Evolutionary conservation across 2,329 filamentous ascomycete genomes (phyloP).

Genomic region (Colletotrichum sp.): DNA sequence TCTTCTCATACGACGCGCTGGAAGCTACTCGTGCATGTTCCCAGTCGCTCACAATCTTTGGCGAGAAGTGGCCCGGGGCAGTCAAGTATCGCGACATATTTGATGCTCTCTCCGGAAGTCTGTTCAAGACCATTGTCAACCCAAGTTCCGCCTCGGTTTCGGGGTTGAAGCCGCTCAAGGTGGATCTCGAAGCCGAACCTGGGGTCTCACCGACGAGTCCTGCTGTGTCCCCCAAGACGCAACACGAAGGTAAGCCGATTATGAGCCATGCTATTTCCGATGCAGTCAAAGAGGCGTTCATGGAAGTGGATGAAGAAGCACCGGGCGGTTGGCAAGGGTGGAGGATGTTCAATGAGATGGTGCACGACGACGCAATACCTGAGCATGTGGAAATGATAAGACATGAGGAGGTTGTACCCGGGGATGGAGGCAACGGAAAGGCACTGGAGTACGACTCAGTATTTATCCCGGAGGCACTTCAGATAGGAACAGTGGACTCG

Average conservation of each 20-base stretch:
- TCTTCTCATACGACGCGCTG: conserved; percentile 28
- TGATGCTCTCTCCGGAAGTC: conserved; percentile 27
- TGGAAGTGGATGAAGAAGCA: conserved; percentile 33
- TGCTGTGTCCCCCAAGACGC: background rate
- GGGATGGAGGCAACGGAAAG: fast-evolving
- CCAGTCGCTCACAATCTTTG: conserved; percentile 31
- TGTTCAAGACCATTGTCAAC: conserved; percentile 26
- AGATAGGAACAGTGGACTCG: background rate
- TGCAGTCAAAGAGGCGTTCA: conserved; percentile 30
- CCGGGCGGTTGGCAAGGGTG: conserved; percentile 30
- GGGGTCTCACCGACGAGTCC: background rate
- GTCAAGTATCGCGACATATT: conserved; percentile 33
- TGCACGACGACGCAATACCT: conserved; percentile 15
- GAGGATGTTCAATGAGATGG: conserved; percentile 33
- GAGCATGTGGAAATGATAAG: background rate
- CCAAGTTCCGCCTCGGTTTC: background rate
- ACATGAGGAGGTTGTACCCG: background rate
- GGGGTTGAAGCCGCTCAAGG: background rate
- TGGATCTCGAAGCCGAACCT: background rate
- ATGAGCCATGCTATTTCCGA: conserved; percentile 20
- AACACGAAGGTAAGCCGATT: background rate
- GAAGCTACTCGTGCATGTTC: conserved; percentile 31
- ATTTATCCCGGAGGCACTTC: background rate
- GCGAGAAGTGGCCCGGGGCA: conserved; percentile 30
- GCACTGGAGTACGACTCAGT: background rate